A percentile compares a stretch with the other conserved stretches of the same genome.
These are phyloP conservation scores for Alternaria panax DNA, from an alignment of 2,329 filamentous ascomycete genomes.

Conservation along the genomic window DNA sequence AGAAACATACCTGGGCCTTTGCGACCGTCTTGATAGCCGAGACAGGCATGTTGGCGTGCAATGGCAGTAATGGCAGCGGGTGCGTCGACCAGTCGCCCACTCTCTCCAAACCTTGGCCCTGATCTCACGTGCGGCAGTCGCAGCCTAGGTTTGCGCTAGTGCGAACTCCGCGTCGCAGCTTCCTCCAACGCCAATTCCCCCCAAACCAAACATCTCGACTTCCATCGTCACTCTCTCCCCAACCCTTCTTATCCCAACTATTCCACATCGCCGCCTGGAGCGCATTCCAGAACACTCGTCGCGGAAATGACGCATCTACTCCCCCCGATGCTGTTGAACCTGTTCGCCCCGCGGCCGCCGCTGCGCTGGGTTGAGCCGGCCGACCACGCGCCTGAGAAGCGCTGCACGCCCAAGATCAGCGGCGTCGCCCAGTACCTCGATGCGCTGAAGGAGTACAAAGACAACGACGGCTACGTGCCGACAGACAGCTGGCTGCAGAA, in stretches of 20 bases:
- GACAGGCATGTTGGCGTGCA: constrained; percentile 54
- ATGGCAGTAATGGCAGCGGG: constrained; percentile 19
- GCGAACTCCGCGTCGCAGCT: constrained; percentile 27
- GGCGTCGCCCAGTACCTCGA: constrained; percentile 79
- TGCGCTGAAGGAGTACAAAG: constrained; percentile 77
- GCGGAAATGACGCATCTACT: constrained; percentile 90
- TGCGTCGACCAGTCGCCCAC: constrained; percentile 4
- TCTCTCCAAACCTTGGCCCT: constrained; percentile 27
- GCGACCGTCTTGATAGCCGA: constrained; percentile 62
- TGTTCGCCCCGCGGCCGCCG: constrained; percentile 93
- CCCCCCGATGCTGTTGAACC: constrained; percentile 86
- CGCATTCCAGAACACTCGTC: constrained; percentile 43
- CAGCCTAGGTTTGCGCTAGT: constrained; percentile 32
- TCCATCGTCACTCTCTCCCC: constrained; percentile 30
- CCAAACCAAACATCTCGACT: constrained; percentile 16
- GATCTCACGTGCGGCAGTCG: constrained; percentile 35
- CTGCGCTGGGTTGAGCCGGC: constrained; percentile 85
- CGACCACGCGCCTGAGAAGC: constrained; percentile 83
- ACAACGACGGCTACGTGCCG: constrained; percentile 76
- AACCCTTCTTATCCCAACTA: constrained; percentile 38
- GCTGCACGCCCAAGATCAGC: constrained; percentile 74
- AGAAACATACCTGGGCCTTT: constrained; percentile 61
- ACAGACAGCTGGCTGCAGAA: constrained; percentile 94
- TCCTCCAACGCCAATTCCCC: constrained; percentile 14
- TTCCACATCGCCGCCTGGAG: constrained; percentile 35